A percentile compares a stretch with the other conserved stretches of the same genome.
Evolutionary conservation across 2,329 filamentous ascomycete genomes (phyloP).

Genomic region (Pyricularia pennisetigena): DNA sequence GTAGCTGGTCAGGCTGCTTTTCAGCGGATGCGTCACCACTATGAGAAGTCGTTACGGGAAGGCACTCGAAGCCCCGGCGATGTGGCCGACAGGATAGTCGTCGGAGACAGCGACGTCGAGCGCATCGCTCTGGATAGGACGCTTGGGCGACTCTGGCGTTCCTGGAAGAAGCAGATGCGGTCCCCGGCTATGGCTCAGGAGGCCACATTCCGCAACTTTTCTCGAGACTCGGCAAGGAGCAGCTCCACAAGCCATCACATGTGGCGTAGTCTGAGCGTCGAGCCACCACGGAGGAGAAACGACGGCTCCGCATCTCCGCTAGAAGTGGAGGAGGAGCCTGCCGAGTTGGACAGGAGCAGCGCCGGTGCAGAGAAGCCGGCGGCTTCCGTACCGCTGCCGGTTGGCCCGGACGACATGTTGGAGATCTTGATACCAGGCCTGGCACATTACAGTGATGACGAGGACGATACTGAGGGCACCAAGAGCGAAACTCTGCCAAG

Average conservation of each 20-base stretch:
- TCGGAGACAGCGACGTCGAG: slow-evolving; percentile 88
- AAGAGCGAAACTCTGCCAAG: slow-evolving; percentile 18
- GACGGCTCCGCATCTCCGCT: slow-evolving; percentile 4
- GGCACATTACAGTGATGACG: slow-evolving; percentile 51
- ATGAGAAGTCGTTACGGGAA: slow-evolving; percentile 49
- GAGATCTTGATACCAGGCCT: slow-evolving; percentile 75
- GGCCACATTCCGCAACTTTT: slow-evolving; percentile 29
- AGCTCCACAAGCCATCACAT: slow-evolving; percentile 22
- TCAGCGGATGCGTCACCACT: slow-evolving; percentile 49
- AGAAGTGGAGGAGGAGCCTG: slow-evolving; percentile 6
- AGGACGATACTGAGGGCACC: slow-evolving; percentile 28
- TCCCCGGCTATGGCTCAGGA: slow-evolving; percentile 36
- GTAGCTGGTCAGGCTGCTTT: slow-evolving; percentile 79
- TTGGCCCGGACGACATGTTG: slow-evolving; percentile 56
- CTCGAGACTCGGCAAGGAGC: slow-evolving; percentile 32
- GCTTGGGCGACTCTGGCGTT: slow-evolving; percentile 82
- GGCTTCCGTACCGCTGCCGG: slow-evolving; percentile 58
- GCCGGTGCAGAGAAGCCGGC: slow-evolving; percentile 32
- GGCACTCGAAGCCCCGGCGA: slow-evolving; percentile 34
- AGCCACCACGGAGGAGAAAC: slow-evolving; percentile 10
- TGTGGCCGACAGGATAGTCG: slow-evolving; percentile 57
- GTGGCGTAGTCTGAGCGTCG: slow-evolving; percentile 24
- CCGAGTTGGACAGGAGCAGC: slow-evolving; percentile 3
- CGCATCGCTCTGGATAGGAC: slow-evolving; percentile 84
- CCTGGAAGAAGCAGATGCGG: slow-evolving; percentile 83